Evolutionary conservation across 306 rosid species (phyloP).

Genomic region (Vigna mungo): DNA sequence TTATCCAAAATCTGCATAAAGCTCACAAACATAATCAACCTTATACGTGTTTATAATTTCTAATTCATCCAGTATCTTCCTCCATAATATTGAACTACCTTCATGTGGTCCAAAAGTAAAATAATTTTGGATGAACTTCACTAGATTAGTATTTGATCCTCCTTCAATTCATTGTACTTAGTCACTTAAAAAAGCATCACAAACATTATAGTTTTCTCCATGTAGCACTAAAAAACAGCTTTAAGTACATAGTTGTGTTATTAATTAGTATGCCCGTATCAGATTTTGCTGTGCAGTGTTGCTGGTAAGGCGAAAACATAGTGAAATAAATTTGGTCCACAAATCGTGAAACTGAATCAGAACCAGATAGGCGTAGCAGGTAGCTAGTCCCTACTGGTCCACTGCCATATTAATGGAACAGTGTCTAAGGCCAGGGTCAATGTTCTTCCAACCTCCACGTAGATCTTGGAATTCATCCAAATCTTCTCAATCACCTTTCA

Average conservation of each 20-base stretch:
- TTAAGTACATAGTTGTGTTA: not conserved
- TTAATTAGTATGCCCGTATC: not conserved
- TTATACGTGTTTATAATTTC: not conserved
- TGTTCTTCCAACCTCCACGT: not conserved
- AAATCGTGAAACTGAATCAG: not conserved
- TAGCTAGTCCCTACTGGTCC: not conserved
- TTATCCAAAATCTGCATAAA: not conserved
- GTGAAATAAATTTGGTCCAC: not conserved
- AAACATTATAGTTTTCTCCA: not conserved
- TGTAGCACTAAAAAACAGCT: not conserved
- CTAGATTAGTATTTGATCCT: not conserved
- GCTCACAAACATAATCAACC: not conserved
- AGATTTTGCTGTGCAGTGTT: not conserved
- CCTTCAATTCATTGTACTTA: not conserved
- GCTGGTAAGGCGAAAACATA: not conserved
- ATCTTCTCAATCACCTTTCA: not conserved
- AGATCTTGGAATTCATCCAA: not conserved
- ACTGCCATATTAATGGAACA: conserved; percentile 1
- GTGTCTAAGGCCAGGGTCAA: not conserved
- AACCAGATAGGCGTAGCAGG: conserved; percentile 1
- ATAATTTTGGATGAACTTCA: not conserved
- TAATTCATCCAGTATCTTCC: not conserved
- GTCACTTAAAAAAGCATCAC: not conserved
- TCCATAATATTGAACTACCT: not conserved
- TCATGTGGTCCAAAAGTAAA: not conserved